These are phyloP conservation scores for Eucalyptus cloeziana DNA, from an alignment of 345 rosid genomes.

Conservation along the genomic window DNA sequence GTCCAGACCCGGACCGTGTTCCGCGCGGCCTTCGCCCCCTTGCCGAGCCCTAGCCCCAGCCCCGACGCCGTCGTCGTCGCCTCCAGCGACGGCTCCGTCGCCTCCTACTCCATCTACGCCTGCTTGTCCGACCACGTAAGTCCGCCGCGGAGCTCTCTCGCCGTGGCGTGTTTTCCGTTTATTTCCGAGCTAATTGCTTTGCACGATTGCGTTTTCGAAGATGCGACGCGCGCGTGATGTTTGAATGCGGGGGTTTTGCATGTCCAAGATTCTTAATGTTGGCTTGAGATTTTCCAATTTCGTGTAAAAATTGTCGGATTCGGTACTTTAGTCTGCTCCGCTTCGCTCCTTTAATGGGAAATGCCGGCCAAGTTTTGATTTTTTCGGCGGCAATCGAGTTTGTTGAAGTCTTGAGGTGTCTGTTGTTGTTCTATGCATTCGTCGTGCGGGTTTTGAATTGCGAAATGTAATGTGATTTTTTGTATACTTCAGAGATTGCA, in stretches of 20 bases:
- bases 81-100: conserved; percentile 73
- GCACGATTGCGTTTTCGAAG: background rate
- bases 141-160: background rate
- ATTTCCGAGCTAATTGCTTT: background rate
- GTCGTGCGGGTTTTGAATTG: background rate
- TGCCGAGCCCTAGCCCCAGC: conserved; percentile 33
- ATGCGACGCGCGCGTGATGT: background rate
- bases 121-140: conserved; percentile 47
- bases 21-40: conserved; percentile 75
- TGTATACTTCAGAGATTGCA: background rate
- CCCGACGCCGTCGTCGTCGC: conserved; percentile 59
- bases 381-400: background rate
- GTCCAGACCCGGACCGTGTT: conserved; percentile 57
- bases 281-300: background rate
- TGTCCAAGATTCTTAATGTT: background rate
- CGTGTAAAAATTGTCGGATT: background rate
- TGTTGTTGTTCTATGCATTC: background rate
- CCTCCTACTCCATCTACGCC: conserved; percentile 60
- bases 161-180: no score
- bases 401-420: background rate
- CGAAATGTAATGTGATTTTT: background rate
- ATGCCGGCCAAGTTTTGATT: background rate
- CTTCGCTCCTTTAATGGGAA: background rate
- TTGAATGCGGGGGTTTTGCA: background rate
- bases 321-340: background rate